Evolutionary conservation across 2,329 filamentous ascomycete genomes (phyloP).

Genomic region (Pseudogymnoascus sp.): DNA sequence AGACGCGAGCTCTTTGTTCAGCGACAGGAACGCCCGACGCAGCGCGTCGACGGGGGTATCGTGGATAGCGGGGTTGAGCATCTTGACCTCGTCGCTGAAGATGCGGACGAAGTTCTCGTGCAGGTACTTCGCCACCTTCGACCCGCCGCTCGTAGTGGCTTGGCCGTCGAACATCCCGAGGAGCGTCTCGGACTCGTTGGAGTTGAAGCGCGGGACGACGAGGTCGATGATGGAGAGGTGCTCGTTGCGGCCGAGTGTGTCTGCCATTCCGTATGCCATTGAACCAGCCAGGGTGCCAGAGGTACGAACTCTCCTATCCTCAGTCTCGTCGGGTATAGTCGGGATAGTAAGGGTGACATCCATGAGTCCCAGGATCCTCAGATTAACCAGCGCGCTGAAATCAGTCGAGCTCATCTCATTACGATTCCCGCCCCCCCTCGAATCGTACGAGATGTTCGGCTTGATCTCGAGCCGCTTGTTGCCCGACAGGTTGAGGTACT

Average conservation of each 20-base stretch:
- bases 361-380: conserved; percentile 89
- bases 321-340: conserved; percentile 88
- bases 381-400: conserved; percentile 74
- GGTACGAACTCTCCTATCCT: conserved; percentile 92
- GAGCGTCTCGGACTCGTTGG: conserved; percentile 81
- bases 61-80: conserved; percentile 53
- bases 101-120: conserved; percentile 91
- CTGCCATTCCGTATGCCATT: conserved; percentile 94
- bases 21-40: conserved; percentile 72
- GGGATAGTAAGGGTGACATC: conserved; percentile 93
- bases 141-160: conserved; percentile 78
- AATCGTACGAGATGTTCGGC: conserved; percentile 61
- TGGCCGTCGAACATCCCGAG: conserved; percentile 96
- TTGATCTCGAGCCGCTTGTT: conserved; percentile 95
- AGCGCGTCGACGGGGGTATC: conserved; percentile 80
- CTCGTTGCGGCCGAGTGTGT: conserved; percentile 86
- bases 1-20: conserved; percentile 92
- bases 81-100: conserved; percentile 74
- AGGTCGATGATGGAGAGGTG: conserved; percentile 94
- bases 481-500: conserved; percentile 91
- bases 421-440: conserved; percentile 62
- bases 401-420: conserved; percentile 59
- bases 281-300: conserved; percentile 88
- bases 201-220: conserved; percentile 85
- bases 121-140: conserved; percentile 90